Evolutionary conservation across 148 eudicot species (phyloP), one percentile per base, ranked within the genome.

Genomic region (Rhododendron griersonianum): DNA sequence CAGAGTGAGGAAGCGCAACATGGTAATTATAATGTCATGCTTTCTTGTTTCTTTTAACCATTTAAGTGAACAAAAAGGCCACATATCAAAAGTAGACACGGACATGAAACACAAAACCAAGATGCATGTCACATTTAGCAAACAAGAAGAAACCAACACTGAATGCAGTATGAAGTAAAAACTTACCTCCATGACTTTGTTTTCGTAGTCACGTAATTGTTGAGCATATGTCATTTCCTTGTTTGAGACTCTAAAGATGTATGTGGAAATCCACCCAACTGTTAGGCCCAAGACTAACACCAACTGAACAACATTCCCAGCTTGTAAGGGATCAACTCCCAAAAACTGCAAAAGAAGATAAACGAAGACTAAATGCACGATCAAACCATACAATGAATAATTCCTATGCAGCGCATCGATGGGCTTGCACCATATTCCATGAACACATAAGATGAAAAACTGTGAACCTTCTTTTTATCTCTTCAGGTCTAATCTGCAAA

Each of bases 151-250:
- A 1, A 63, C 79, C n/a, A 83, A 48, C 59, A 25, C 8, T 7
- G 8, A 45, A 47, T 15, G 67, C 53, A 4, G 23, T 6, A 39
- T 9, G 11, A 16, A 13, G 74, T 59, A 84, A 14, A 55, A 67
- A 33, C 50, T 65, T 47, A 96, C 99, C 98, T 96, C 87, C 99
- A 96, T 96, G 82, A 96, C 98, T 96, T 95, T 95, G 92, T 47
- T 86, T 88, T 96, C 99, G 50, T 96, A 96, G 90, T 96, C 98
- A 39, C 98, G 97, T 89, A 96, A 84, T 86, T 96, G 99, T 89
- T 94, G 92, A 80, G 96, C 99, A 87, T 96, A 96, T n/a, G 99
- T 95, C 99, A 96, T 96, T 84, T 96, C 98, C 90, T 95, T 96
- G 89, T 91, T 96, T 81, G 99, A 96, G 80, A 96, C 99, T 89